Evolutionary conservation across 2,329 filamentous ascomycete genomes (phyloP).

Genomic region (Fusarium floridanum): DNA sequence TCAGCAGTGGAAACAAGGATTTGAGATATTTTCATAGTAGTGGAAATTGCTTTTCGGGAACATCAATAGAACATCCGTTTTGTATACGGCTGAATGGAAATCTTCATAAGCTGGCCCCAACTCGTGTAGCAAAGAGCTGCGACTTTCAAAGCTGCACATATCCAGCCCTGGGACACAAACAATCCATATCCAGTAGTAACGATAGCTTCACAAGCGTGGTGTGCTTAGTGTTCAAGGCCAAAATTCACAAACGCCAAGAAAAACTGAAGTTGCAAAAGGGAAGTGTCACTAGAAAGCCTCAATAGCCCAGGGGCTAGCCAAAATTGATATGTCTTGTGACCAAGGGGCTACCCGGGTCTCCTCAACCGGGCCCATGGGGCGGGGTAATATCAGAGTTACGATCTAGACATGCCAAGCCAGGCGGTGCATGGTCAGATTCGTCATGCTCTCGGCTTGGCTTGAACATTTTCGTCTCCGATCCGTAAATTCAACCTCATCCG

Average conservation of each 20-base stretch:
- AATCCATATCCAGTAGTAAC: background rate
- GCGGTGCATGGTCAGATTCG: background rate
- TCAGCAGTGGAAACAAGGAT: background rate
- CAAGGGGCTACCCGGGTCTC: background rate
- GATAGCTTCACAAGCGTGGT: background rate
- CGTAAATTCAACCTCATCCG: background rate
- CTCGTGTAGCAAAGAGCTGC: no score
- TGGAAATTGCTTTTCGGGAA: background rate
- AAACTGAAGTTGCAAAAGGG: background rate
- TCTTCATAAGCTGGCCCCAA: no score
- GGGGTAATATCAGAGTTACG: background rate
- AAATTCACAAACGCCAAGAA: background rate
- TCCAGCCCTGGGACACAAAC: no score
- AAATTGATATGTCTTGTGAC: background rate
- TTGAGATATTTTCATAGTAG: background rate
- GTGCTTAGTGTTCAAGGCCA: no score
- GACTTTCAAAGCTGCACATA: no score
- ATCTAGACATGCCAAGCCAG: background rate
- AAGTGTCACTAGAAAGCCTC: background rate
- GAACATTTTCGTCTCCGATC: background rate
- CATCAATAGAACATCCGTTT: no score
- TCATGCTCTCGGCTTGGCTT: background rate
- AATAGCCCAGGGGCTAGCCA: background rate
- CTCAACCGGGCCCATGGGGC: background rate
- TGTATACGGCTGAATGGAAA: no score